phyloP scores from a whole-genome alignment of 2,329 filamentous ascomycete genomes.

The Fulvia fulva region DNA sequence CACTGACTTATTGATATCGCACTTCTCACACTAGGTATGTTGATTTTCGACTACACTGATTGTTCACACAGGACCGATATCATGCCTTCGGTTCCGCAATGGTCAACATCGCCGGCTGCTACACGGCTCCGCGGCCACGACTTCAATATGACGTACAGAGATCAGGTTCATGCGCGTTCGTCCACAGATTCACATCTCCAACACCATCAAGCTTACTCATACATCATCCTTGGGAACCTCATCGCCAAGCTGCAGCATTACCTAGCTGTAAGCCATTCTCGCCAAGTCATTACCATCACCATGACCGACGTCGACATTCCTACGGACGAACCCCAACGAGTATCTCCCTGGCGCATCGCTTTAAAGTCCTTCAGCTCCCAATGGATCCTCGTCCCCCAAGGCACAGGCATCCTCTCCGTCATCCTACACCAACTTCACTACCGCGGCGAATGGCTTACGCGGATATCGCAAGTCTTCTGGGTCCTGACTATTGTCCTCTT shows the following conservation, averaged over 20 bases:
- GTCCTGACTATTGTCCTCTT: slow-evolving; percentile 12
- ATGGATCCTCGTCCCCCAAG: slow-evolving; percentile 18
- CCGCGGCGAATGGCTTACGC: slow-evolving; percentile 11
- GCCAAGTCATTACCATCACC: too few relatives aligned
- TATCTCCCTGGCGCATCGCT: slow-evolving; percentile 3
- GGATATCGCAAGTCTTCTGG: slow-evolving; percentile 13
- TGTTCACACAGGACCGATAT: too few relatives aligned
- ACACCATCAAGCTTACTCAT: not conserved
- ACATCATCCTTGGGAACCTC: not conserved
- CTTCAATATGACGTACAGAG: not conserved
- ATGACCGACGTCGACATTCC: not conserved
- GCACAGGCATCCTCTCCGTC: slow-evolving; percentile 13
- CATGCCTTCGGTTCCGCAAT: not conserved
- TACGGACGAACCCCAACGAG: not conserved
- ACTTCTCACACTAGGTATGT: not conserved
- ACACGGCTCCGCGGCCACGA: not conserved
- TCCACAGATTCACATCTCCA: not conserved
- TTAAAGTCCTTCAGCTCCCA: slow-evolving; percentile 15
- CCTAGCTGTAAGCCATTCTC: not conserved
- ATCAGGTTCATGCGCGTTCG: not conserved
- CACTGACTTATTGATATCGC: not conserved
- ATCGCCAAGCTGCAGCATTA: not conserved
- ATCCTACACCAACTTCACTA: slow-evolving; percentile 15
- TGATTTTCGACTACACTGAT: not conserved
- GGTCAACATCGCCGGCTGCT: not conserved